A percentile compares a stretch with the other conserved stretches of the same genome.
phyloP scores from a whole-genome alignment of 257 asterid genomes.

The Solanum lycopersicoides region DNA sequence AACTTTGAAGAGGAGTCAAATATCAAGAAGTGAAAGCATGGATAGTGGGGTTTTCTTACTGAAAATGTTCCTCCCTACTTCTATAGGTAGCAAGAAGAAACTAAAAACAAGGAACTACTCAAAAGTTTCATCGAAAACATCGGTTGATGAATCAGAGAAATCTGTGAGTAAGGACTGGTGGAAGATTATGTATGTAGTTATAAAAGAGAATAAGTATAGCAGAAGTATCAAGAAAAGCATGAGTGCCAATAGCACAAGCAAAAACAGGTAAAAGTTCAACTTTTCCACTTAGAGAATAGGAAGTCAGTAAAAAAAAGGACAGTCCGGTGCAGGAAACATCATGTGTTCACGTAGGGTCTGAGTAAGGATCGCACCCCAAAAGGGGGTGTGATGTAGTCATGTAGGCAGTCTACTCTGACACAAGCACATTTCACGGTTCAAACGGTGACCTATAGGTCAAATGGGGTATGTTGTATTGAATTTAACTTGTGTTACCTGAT shows the following conservation, averaged over 20 bases:
- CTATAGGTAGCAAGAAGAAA: slow-evolving; percentile 27
- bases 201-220: not conserved
- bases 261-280: not conserved
- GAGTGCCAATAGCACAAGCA: not conserved
- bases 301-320: not conserved
- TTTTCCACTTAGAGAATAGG: too few relatives aligned
- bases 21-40: slow-evolving; percentile 45
- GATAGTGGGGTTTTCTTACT: slow-evolving; percentile 40
- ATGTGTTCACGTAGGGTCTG: not conserved
- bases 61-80: slow-evolving; percentile 36
- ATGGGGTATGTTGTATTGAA: not conserved
- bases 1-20: slow-evolving; percentile 7
- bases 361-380: not conserved
- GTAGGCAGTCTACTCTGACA: not conserved
- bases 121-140: not conserved
- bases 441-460: not conserved
- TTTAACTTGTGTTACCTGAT: not conserved
- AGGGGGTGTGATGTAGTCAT: too few relatives aligned
- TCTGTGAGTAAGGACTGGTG: slow-evolving; percentile 4
- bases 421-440: not conserved
- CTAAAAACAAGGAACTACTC: slow-evolving; percentile 10
- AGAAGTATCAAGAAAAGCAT: not conserved
- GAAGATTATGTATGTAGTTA: not conserved
- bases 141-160: slow-evolving; percentile 17
- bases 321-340: not conserved